These are phyloP conservation scores for Entomophthora muscae DNA, from an alignment of 371 early-diverging fungal species.

Conservation along the genomic window DNA sequence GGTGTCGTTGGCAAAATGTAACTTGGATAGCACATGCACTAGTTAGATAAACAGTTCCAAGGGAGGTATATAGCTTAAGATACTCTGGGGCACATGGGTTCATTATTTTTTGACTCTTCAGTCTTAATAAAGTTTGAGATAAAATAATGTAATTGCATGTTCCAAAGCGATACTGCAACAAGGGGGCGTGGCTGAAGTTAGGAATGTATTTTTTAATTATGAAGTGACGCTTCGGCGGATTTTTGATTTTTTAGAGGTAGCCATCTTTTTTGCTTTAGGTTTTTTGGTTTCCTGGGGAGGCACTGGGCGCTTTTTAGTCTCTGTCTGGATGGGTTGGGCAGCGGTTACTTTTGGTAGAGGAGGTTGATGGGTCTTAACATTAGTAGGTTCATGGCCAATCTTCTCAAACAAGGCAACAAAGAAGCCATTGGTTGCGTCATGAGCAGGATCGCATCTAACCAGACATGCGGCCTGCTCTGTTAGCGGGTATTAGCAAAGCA, in stretches of 20 bases:
- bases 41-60: no score
- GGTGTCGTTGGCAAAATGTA: no score
- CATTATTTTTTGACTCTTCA: no score
- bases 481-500: background rate
- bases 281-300: background rate
- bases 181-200: no score
- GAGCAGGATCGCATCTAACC: constrained; percentile 46
- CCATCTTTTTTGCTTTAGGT: background rate
- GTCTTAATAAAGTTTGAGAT: no score
- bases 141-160: no score
- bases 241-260: background rate
- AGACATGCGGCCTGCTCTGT: constrained; percentile 31
- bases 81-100: no score
- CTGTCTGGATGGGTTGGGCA: background rate
- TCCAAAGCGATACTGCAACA: no score
- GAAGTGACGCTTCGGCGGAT: background rate
- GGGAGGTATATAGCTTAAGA: no score
- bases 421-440: constrained; percentile 63
- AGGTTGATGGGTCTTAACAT: background rate
- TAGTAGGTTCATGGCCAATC: background rate
- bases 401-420: constrained; percentile 63
- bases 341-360: background rate
- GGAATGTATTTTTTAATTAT: no score
- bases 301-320: background rate
- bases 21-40: no score